Evolutionary conservation across 2,329 filamentous ascomycete species (phyloP).

Genomic region (Balansia obtecta): DNA sequence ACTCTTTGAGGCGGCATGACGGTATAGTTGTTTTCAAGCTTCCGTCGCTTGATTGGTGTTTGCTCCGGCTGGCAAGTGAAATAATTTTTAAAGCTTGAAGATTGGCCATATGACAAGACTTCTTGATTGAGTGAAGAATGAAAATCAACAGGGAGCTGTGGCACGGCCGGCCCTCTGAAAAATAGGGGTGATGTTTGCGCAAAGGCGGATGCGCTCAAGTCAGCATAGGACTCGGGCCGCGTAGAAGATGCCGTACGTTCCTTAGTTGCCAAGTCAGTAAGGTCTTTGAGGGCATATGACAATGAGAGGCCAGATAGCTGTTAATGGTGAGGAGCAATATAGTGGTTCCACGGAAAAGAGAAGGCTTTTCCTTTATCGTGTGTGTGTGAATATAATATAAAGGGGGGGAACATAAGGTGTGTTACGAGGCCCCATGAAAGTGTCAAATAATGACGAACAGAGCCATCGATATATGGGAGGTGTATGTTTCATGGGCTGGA

Average conservation of each 20-base stretch:
- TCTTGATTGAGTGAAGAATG: constrained; percentile 16
- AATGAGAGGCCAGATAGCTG: neutral
- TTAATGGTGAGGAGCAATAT: neutral
- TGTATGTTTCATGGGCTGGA: constrained; percentile 11
- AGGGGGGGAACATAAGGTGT: neutral
- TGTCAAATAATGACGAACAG: constrained; percentile 7
- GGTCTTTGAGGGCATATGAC: constrained; percentile 7
- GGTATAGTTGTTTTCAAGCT: constrained; percentile 15
- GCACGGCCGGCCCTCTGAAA: constrained; percentile 7
- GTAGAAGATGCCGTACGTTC: constrained; percentile 18
- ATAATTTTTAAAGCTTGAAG: constrained; percentile 19
- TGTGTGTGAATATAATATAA: neutral
- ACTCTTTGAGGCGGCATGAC: constrained; percentile 19
- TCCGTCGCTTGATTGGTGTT: constrained; percentile 20
- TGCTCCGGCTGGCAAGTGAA: constrained; percentile 14
- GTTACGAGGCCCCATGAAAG: constrained; percentile 4
- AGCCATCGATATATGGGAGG: neutral
- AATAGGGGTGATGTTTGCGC: constrained; percentile 11
- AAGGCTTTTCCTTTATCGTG: neutral
- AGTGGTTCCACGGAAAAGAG: neutral
- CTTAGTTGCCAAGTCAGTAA: constrained; percentile 25
- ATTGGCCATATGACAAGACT: constrained; percentile 18
- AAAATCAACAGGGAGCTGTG: constrained; percentile 10
- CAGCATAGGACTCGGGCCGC: constrained; percentile 16
- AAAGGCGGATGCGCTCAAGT: constrained; percentile 11